Base-by-base conservation (phyloP, 371 early-diverging fungal species). In the Mortierella sp. region DNA sequence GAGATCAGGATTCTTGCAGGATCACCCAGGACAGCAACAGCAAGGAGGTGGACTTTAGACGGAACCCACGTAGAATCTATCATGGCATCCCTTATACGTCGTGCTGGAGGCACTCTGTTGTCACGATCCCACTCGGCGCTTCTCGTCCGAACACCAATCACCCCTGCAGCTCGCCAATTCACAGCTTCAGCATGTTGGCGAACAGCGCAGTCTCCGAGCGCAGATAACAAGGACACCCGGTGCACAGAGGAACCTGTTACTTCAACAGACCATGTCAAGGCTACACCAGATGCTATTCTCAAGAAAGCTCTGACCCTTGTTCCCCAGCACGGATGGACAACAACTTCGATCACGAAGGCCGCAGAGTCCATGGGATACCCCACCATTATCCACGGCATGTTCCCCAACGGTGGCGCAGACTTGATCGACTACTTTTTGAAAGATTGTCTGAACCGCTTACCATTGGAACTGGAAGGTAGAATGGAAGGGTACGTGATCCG, bases 361-460 rank as follows among this genome's bases (percentile, higher is more conserved):
- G 91, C 93, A 52, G 78, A 81, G 47, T 72, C 82, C 18, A 79
- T 91, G 47, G 94, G 93, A 6, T 90, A 88, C 61, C 90, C 94
- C 24, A 71, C 89, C 16, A 89, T 91, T 42, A 85, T 90, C 6
- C 91, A 92, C 57, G 93, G 93, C 19, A 70, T 94, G 43, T 88
- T 89, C 55, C 81, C 89, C 13, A 79, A 87, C 16, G 92, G 94
- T 9, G 87, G 86, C 26, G 81, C 90, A 5, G 90, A 91, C 19
- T 79, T 96, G 26, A 86, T 95, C 43, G 87, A 90, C 52, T 90
- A 90, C 58, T 94, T 93, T 71, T 74, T 95, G 69, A 71, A 86
- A 59, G 84, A 88, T 21, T 84, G 88, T 19, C 84, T 90, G 23
- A 80, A 80, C 43, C 80, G 84, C 13, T 90, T 92, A 59, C 72